These are phyloP conservation scores for Penicillium sp. DNA, from an alignment of 2,329 filamentous ascomycete genomes.

Conservation along the genomic window DNA sequence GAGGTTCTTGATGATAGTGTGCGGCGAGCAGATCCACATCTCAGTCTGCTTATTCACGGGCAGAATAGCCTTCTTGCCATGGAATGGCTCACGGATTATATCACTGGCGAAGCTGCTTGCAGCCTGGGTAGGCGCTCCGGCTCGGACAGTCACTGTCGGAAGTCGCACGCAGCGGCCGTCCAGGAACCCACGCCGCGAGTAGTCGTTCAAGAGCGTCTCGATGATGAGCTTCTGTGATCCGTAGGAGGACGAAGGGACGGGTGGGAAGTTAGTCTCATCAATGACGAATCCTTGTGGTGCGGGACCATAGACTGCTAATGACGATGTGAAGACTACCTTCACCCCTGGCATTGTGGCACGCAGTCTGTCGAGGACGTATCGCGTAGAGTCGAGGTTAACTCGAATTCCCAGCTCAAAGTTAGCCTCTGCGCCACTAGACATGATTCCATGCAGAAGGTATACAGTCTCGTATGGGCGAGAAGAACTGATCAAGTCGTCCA, in stretches of 20 bases:
- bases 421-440: constrained; percentile 51
- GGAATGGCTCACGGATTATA: constrained; percentile 52
- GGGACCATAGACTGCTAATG: constrained; percentile 50
- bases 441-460: constrained; percentile 53
- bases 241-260: constrained; percentile 48
- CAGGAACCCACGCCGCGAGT: constrained; percentile 48
- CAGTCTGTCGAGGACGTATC: constrained; percentile 48
- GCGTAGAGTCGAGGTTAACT: constrained; percentile 49
- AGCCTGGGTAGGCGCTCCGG: constrained; percentile 50
- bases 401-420: constrained; percentile 50
- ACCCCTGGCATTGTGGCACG: constrained; percentile 45
- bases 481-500: constrained; percentile 41
- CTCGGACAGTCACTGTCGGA: constrained; percentile 51
- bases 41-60: constrained; percentile 51
- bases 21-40: constrained; percentile 56
- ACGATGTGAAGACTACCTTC: constrained; percentile 48
- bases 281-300: constrained; percentile 42
- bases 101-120: constrained; percentile 51
- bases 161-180: constrained; percentile 47
- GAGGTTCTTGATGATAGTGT: constrained; percentile 53
- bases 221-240: constrained; percentile 51
- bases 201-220: constrained; percentile 51
- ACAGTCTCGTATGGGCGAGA: constrained; percentile 44
- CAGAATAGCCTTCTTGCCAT: constrained; percentile 48
- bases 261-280: constrained; percentile 45